Percentiles rank a stretch among this genome's conserved stretches.
phyloP scores from a whole-genome alignment of 2,329 filamentous ascomycete species.

The Alternaria metachromatica region DNA sequence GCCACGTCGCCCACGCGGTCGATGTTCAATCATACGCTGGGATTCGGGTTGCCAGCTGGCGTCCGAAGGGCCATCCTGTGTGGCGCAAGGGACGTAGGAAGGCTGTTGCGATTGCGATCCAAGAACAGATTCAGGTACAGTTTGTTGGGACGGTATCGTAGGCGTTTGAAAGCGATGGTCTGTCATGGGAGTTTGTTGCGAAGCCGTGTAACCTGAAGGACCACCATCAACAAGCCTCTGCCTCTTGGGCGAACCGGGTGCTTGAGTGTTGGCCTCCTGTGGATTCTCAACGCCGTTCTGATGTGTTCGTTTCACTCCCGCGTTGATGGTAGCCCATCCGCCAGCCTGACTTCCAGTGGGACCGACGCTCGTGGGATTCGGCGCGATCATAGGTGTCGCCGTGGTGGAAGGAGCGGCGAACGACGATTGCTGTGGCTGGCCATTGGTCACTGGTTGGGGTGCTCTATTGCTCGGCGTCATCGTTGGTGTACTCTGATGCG shows the following conservation, averaged over 20 bases:
- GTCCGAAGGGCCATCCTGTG: conserved; percentile 37
- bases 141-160: conserved; percentile 39
- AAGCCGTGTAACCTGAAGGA: conserved; percentile 36
- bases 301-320: conserved; percentile 49
- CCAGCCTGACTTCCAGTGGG: conserved; percentile 26
- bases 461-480: background rate
- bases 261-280: conserved; percentile 31
- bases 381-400: conserved; percentile 20
- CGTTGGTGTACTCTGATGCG: background rate
- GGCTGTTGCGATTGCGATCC: conserved; percentile 32
- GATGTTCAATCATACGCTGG: conserved; percentile 37
- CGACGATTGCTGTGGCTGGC: conserved; percentile 4
- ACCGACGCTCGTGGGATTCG: conserved; percentile 23
- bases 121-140: conserved; percentile 31
- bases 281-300: conserved; percentile 46
- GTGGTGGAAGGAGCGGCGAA: conserved; percentile 6
- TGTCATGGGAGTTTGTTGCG: conserved; percentile 12
- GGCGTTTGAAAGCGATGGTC: conserved; percentile 26
- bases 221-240: conserved; percentile 51
- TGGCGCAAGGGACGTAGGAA: conserved; percentile 34
- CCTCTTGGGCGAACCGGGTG: conserved; percentile 53
- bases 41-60: conserved; percentile 44
- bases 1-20: conserved; percentile 44
- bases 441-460: background rate
- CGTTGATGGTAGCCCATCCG: conserved; percentile 56